phyloP scores from a whole-genome alignment of 2,329 filamentous ascomycete genomes.

The Geosmithia morbida region DNA sequence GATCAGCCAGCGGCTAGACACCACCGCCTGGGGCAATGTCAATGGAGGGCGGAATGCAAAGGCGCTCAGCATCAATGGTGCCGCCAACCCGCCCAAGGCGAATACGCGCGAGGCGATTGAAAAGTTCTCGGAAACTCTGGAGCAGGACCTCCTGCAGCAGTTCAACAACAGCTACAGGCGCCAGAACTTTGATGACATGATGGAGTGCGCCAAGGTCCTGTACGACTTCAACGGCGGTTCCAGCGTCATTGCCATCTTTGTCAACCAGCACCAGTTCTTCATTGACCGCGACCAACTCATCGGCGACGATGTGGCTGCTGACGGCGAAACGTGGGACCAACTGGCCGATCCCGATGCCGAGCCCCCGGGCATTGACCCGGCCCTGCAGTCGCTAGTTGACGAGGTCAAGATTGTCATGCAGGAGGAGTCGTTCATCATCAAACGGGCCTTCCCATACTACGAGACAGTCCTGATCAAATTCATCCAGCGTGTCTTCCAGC shows the following conservation, averaged over 20 bases:
- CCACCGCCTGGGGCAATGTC: slow-evolving; percentile 52
- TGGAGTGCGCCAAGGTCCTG: slow-evolving; percentile 86
- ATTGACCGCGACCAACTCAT: slow-evolving; percentile 90
- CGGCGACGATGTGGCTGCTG: slow-evolving; percentile 66
- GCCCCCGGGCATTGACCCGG: slow-evolving; percentile 80
- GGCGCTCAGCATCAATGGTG: slow-evolving; percentile 26
- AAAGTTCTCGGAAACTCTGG: slow-evolving; percentile 89
- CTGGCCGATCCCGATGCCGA: slow-evolving; percentile 90
- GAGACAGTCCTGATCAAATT: slow-evolving; percentile 90
- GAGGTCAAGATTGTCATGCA: slow-evolving; percentile 94
- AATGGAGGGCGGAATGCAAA: slow-evolving; percentile 40
- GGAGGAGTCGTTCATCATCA: slow-evolving; percentile 94
- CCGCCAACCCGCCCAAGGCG: slow-evolving; percentile 18
- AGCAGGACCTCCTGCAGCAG: slow-evolving; percentile 88
- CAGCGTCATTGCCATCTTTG: slow-evolving; percentile 89
- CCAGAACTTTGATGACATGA: slow-evolving; percentile 96
- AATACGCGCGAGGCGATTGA: slow-evolving; percentile 77
- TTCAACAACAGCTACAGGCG: slow-evolving; percentile 95
- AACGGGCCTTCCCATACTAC: slow-evolving; percentile 88
- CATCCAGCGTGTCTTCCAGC: slow-evolving; percentile 89
- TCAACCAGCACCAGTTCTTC: slow-evolving; percentile 99
- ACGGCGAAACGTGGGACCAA: slow-evolving; percentile 73
- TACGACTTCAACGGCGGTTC: slow-evolving; percentile 92
- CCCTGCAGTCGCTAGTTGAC: slow-evolving; percentile 79
- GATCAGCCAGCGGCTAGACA: slow-evolving; percentile 84